These are phyloP conservation scores for Mycena latifolia DNA, from an alignment of 768 basidiomycete genomes.

Conservation along the genomic window DNA sequence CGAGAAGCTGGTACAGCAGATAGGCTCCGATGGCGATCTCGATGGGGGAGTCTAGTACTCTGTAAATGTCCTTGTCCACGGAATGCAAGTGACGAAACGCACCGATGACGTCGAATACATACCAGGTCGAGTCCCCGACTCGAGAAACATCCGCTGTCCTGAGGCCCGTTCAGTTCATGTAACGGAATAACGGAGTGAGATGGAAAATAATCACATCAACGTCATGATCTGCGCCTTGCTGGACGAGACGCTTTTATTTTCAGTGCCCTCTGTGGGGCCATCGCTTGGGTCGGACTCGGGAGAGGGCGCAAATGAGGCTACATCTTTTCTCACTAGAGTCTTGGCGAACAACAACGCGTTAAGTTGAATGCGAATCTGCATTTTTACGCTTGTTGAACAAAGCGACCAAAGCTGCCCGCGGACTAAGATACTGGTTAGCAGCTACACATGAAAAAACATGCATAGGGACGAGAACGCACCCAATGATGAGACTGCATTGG, in stretches of 20 bases:
- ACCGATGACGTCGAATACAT: conserved; percentile 82
- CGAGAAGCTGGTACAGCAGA: conserved; percentile 54
- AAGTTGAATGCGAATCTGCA: conserved; percentile 69
- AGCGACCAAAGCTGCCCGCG: conserved; percentile 69
- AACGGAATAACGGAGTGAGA: not conserved
- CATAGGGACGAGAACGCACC: conserved; percentile 58
- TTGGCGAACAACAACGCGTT: conserved; percentile 78
- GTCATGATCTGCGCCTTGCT: conserved; percentile 89
- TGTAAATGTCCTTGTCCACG: too few relatives aligned
- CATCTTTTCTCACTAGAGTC: conserved; percentile 78
- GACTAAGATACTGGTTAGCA: too few relatives aligned
- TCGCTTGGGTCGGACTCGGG: too few relatives aligned
- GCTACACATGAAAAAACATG: conserved; percentile 49
- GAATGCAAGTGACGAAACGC: conserved; percentile 37
- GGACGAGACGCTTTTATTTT: not conserved
- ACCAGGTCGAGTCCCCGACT: conserved; percentile 87
- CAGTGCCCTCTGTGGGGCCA: too few relatives aligned
- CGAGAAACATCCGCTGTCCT: conserved; percentile 93
- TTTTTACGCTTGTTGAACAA: conserved; percentile 69
- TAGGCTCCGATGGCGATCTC: conserved; percentile 80
- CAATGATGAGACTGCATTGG: conserved; percentile 57
- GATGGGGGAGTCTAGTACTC: conserved; percentile 82
- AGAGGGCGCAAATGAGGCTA: conserved; percentile 68
- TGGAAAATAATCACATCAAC: conserved; percentile 67
- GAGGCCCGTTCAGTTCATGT: too few relatives aligned